Conservation (phyloP, 257 asterid genomes). For the Ehretia macrophylla region DNA sequence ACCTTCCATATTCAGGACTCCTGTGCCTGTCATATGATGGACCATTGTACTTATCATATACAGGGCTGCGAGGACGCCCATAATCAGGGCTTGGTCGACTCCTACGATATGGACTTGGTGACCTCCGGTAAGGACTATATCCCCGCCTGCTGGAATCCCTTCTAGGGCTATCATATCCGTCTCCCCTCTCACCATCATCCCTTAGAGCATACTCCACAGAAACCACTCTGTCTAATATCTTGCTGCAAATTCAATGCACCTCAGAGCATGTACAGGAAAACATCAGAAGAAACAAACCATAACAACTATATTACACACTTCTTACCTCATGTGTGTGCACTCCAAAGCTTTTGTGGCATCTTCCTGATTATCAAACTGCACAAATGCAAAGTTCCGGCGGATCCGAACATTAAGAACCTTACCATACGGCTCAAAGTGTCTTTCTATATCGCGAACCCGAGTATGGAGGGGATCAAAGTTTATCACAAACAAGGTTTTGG, state of each 20-base stretch:
- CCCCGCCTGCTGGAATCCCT: conserved; percentile 52
- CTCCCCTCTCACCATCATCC: conserved; percentile 82
- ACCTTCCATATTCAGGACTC: conserved; percentile 71
- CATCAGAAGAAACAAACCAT: not conserved
- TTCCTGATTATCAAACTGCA: conserved; percentile 84
- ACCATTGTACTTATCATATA: conserved; percentile 56
- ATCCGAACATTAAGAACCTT: conserved; percentile 76
- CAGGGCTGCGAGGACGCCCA: conserved; percentile 64
- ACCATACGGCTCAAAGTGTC: conserved; percentile 87
- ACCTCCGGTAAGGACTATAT: conserved; percentile 57
- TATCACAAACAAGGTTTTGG: conserved; percentile 83
- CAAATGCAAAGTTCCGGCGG: conserved; percentile 88
- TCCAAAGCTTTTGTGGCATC: conserved; percentile 92
- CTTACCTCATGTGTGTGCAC: conserved; percentile 87
- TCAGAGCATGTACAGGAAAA: not conserved
- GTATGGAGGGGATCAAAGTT: conserved; percentile 85
- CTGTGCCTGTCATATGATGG: conserved; percentile 50
- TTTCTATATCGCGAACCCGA: conserved; percentile 64
- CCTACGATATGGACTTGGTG: conserved; percentile 63
- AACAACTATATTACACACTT: not conserved
- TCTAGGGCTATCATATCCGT: conserved; percentile 52
- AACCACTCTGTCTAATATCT: conserved; percentile 79
- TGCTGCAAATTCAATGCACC: conserved; percentile 37
- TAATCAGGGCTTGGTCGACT: conserved; percentile 83
- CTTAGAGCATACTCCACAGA: conserved; percentile 92